Conservation (phyloP, 495 filamentous ascomycete species). For the Hamigera avellanea region DNA sequence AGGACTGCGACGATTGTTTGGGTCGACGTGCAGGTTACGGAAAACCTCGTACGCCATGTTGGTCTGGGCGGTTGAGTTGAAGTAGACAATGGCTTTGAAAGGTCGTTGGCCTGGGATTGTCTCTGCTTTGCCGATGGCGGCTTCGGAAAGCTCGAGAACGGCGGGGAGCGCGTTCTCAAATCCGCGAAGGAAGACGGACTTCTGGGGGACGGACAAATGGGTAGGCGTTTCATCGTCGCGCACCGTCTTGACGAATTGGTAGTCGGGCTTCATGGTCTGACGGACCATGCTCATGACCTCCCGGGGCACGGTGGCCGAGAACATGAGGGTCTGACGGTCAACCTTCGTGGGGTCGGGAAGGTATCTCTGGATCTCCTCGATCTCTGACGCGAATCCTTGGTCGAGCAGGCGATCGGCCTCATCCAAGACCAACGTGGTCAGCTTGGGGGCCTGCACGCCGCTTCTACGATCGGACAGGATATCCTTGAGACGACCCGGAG, state of each 20-base stretch:
- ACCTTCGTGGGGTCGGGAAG: slow-evolving; percentile 51
- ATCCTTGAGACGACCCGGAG: slow-evolving; percentile 81
- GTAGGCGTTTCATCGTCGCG: slow-evolving; percentile 69
- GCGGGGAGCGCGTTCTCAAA: slow-evolving; percentile 70
- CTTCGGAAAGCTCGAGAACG: slow-evolving; percentile 60
- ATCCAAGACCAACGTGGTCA: slow-evolving; percentile 78
- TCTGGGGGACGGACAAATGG: slow-evolving; percentile 74
- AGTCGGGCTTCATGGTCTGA: slow-evolving; percentile 55
- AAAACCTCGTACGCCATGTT: slow-evolving; percentile 51
- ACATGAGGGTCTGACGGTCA: slow-evolving; percentile 80
- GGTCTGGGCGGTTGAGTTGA: slow-evolving; percentile 65
- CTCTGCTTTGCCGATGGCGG: slow-evolving; percentile 30
- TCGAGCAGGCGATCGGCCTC: slow-evolving; percentile 92
- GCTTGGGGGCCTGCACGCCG: slow-evolving; percentile 57
- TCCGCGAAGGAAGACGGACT: slow-evolving; percentile 47
- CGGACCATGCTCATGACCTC: slow-evolving; percentile 74
- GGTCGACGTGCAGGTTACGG: slow-evolving; percentile 29
- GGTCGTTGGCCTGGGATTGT: slow-evolving; percentile 35
- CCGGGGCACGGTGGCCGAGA: slow-evolving; percentile 80
- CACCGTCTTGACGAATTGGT: slow-evolving; percentile 77
- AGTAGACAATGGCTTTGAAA: slow-evolving; percentile 92
- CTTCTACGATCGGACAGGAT: slow-evolving; percentile 57
- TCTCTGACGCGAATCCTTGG: slow-evolving; percentile 72
- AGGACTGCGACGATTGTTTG: slow-evolving; percentile 11
- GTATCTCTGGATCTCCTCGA: slow-evolving; percentile 52